A percentile compares a stretch with the other conserved stretches of the same genome.
Conservation (phyloP, 164 flowering plant genomes). For the Tetracentron sinense region DNA sequence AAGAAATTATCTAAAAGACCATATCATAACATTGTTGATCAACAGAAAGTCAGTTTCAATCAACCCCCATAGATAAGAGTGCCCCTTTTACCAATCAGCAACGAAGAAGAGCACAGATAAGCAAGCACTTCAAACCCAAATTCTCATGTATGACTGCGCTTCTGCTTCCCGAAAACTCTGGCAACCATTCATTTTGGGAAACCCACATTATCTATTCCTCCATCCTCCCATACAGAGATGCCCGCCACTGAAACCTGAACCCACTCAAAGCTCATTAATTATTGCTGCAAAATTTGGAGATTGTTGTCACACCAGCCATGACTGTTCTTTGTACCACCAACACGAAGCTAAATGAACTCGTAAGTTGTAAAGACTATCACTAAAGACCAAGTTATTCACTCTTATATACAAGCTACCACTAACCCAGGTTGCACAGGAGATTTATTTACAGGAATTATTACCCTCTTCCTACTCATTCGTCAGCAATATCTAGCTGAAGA, state of each 20-base stretch:
- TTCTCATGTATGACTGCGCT: neutral
- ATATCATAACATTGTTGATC: constrained; percentile 1
- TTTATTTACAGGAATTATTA: constrained; percentile 45
- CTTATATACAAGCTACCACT: constrained; percentile 44
- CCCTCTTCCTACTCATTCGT: constrained; percentile 36
- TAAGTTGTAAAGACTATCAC: constrained; percentile 6
- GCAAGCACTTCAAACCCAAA: neutral
- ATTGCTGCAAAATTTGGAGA: constrained; percentile 4
- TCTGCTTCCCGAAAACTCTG: constrained; percentile 1
- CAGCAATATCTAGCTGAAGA: constrained; percentile 68
- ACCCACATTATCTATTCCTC: neutral
- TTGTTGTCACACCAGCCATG: neutral
- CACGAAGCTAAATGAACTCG: constrained; percentile 17
- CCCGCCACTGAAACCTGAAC: neutral
- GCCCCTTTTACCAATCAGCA: constrained; percentile 3
- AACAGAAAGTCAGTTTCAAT: constrained; percentile 5
- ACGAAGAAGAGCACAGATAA: constrained; percentile 3
- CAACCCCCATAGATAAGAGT: constrained; percentile 9
- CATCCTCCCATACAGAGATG: neutral
- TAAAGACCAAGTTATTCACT: constrained; percentile 32
- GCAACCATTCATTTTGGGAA: neutral
- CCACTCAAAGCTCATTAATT: no score
- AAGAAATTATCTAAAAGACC: constrained; percentile 3
- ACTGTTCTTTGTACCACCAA: constrained; percentile 15
- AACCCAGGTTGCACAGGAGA: constrained; percentile 19